phyloP scores from a whole-genome alignment of 495 filamentous ascomycete genomes.

The Podospora pseudopauciseta region DNA sequence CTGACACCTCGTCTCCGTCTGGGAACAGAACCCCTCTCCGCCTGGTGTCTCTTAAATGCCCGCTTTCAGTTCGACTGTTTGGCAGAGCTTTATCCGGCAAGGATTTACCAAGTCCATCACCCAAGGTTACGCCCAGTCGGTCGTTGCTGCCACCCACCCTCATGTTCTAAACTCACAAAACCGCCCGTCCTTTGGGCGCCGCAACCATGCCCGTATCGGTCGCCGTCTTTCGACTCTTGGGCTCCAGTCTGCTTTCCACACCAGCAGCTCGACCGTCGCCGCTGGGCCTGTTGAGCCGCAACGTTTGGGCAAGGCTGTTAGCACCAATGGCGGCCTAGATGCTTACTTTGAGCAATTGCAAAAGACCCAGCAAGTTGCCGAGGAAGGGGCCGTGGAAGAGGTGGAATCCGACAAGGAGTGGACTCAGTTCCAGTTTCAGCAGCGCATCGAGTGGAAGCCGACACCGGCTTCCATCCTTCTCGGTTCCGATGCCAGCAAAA shows the following conservation, averaged over 20 bases:
- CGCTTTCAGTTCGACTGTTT: constrained; percentile 54
- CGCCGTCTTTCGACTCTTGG: constrained; percentile 56
- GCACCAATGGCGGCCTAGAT: constrained; percentile 57
- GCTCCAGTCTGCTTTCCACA: constrained; percentile 74
- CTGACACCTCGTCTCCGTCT: not conserved
- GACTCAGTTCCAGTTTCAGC: constrained; percentile 84
- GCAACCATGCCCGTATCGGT: constrained; percentile 49
- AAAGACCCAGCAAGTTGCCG: constrained; percentile 53
- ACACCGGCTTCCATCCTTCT: constrained; percentile 46
- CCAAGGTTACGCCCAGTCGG: constrained; percentile 94
- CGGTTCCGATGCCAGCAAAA: constrained; percentile 46
- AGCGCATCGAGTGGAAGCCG: constrained; percentile 83
- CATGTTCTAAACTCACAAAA: constrained; percentile 73
- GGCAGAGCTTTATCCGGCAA: constrained; percentile 89
- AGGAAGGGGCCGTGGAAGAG: constrained; percentile 47
- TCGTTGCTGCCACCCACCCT: constrained; percentile 87
- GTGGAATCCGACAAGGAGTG: constrained; percentile 71
- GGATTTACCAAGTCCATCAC: constrained; percentile 94
- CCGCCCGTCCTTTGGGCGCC: constrained; percentile 52
- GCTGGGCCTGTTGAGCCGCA: constrained; percentile 35
- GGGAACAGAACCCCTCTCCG: constrained; percentile 36
- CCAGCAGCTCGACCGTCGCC: constrained; percentile 28
- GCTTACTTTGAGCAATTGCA: constrained; percentile 89
- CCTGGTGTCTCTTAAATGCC: constrained; percentile 58
- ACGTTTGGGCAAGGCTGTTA: constrained; percentile 39